Conservation (phyloP, 805 yeast genomes). For the Kodamaea laetipori region DNA sequence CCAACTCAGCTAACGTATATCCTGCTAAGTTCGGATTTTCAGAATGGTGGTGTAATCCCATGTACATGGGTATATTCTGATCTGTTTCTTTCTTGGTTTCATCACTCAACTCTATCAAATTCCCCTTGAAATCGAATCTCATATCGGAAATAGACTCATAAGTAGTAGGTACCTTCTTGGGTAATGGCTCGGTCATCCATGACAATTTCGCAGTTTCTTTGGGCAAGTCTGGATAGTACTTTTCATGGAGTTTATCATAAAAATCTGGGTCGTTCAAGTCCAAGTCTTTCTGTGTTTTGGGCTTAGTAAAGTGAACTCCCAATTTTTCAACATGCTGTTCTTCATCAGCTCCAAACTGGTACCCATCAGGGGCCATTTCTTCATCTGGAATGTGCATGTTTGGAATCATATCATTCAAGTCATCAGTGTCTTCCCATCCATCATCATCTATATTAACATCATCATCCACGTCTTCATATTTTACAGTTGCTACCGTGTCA, state of each 20-base stretch:
- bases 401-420: constrained; percentile 55
- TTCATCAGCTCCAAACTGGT: constrained; percentile 42
- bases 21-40: constrained; percentile 90
- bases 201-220: constrained; percentile 76
- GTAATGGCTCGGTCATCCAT: constrained; percentile 83
- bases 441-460: constrained; percentile 30
- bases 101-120: constrained; percentile 56
- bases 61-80: constrained; percentile 45
- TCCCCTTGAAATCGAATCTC: constrained; percentile 87
- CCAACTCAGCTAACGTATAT: constrained; percentile 81
- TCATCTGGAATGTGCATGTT: constrained; percentile 41
- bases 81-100: constrained; percentile 19
- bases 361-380: constrained; percentile 43
- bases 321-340: constrained; percentile 44
- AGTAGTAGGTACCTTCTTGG: constrained; percentile 41
- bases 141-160: constrained; percentile 64
- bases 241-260: constrained; percentile 73
- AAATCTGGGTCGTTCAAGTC: constrained; percentile 80
- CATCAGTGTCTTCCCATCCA: constrained; percentile 54
- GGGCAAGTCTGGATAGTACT: constrained; percentile 89
- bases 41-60: constrained; percentile 91
- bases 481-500: constrained; percentile 31
- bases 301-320: constrained; percentile 68
- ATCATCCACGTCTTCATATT: constrained; percentile 31
- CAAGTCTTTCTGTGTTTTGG: constrained; percentile 37